Base-by-base conservation (phyloP, 2,329 filamentous ascomycete genomes). In the Hypocreales sp. region DNA sequence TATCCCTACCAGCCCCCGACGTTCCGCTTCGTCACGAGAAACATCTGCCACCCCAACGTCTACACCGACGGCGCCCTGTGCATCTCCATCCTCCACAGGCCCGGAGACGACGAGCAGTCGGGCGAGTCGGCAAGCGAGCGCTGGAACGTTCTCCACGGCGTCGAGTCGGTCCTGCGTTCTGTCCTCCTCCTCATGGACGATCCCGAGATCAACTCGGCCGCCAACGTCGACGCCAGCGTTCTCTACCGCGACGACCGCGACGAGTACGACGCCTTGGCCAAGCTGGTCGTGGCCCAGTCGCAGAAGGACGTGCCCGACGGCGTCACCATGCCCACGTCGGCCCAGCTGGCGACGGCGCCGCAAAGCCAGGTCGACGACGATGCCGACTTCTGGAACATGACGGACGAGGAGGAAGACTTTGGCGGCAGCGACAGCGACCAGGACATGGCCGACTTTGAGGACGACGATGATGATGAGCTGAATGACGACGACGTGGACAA, bases 11-110 rank as follows among this genome's bases (percentile, higher is more conserved):
- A 71, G 22, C 87, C 87, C 16, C 87, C 87, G 15, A 79, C 77
- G 30, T 95, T 98, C 62, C 76, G 77, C 37, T 95, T 98, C 56
- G 50, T 72, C 12, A 57, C 61, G 14, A 67, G 66, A 19, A 73
- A 79, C 11, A 76, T 95, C 35, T 83, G 73, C 56, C 87, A 98
- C 51, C 87, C 87, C 4, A 98, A 98, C 51, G 76, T 98, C 45
- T 95, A 95, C 57, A 58, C 72, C 5, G 81, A 94, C 50, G 87
- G 87, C 42, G 77, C 77, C 39, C 68, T 95, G 24, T 95, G 90
- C 61, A 95, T 98, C 49, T 94, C 86, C 24, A 98, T 98, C 44
- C 72, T 98, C 8, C 87, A 98, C 53, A 69, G 72, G 12, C 84
- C 90, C 0, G 90, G 90, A 38, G 83, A 94, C 34, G 87, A 95